Base-by-base conservation (phyloP, 352 stramenopile genomes). In the Thalassiosira livingstoniorum region DNA sequence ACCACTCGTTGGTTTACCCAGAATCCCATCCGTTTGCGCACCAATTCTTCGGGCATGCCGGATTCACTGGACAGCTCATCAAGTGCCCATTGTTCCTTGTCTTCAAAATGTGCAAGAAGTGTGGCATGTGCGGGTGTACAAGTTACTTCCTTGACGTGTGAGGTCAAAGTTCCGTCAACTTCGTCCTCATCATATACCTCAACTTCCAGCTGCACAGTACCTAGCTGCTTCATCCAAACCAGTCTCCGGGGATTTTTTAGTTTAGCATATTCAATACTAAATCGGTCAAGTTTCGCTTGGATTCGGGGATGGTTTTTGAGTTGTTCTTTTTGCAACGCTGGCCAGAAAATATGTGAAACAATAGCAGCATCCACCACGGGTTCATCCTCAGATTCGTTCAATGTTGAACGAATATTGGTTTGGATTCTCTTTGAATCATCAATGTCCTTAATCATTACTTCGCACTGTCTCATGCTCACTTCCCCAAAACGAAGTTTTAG, bases 381-480 rank as follows among this genome's bases (percentile, higher is more conserved):
- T 35, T 81, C 69, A 39, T 75, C 43, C 58, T 32, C 77, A n/a
- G 21, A 42, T 81, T 85, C n/a, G 43, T 87, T 63, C 74, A 97
- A 57, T 3, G 81, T 94, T 5, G 75, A 89, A 25, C 89, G 84
- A 63, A 98, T 95, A 79, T 98, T 98, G 7, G 92, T 77, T 71
- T 98, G 96, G 42, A 98, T 93, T 7, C 96, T 95, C 83, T 98
- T 98, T n/a, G 96, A 98, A 69, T 99, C 97, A 73, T 98, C 96
- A 51, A 98, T 97, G 77, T 98, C 97, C 42, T 97, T 97, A 65
- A 99, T 94, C 97, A 99, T 99, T 75, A 99, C 98, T 86, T 99
- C 97, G 67, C 97, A 99, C 62, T 98, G 95, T 58, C 97, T 93
- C 75, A 99, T 94, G 45, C 88, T 96, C 4, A 95, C 87, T 87